These are phyloP conservation scores for Plantago elongata DNA, from an alignment of 257 asterid species.

Conservation along the genomic window DNA sequence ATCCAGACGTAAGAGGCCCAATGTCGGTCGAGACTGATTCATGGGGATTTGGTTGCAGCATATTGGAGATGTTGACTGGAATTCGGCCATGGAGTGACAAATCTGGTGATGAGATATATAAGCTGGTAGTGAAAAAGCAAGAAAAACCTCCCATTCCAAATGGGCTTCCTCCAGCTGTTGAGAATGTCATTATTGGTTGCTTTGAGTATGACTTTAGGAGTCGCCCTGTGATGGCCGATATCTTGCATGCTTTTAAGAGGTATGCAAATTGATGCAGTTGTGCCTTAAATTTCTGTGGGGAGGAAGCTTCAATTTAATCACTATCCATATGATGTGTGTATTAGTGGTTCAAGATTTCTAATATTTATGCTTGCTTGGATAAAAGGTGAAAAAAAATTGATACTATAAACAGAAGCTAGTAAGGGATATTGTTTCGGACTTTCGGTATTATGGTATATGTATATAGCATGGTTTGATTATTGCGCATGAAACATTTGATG, in stretches of 20 bases:
- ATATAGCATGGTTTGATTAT: background rate
- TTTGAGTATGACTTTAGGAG: constrained; percentile 84
- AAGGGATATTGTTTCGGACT: background rate
- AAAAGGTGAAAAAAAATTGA: background rate
- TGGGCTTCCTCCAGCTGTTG: constrained; percentile 87
- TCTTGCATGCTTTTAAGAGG: constrained; percentile 80
- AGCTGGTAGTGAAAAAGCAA: constrained; percentile 55
- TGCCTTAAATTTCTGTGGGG: background rate
- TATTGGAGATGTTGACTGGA: constrained; percentile 89
- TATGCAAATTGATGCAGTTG: constrained; percentile 16
- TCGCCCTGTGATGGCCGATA: constrained; percentile 86
- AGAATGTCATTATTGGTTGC: constrained; percentile 74
- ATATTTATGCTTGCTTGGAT: background rate
- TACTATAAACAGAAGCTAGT: background rate
- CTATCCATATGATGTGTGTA: background rate
- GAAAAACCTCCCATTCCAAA: constrained; percentile 72
- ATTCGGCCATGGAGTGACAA: constrained; percentile 85
- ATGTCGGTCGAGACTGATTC: constrained; percentile 85
- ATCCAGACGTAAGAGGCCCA: constrained; percentile 87
- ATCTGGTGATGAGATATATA: constrained; percentile 64
- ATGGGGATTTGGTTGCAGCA: constrained; percentile 94
- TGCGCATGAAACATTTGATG: background rate
- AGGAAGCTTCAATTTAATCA: background rate
- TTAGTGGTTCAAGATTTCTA: background rate
- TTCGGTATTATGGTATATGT: too few relatives aligned